phyloP scores from a whole-genome alignment of 495 filamentous ascomycete genomes.

The Penicillium argentinense region DNA sequence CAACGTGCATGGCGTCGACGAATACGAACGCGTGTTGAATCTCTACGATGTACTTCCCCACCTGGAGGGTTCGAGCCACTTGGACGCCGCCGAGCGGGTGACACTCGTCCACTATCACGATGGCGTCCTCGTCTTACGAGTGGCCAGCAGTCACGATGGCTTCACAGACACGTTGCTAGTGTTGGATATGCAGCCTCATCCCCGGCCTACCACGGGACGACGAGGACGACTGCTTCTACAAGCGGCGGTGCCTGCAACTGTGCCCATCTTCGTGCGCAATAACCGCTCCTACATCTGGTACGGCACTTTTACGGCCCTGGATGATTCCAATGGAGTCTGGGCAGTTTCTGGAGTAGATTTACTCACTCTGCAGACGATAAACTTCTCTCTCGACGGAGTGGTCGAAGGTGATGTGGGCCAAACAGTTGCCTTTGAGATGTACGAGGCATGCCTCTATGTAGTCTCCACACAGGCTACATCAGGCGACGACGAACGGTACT shows the following conservation, averaged over 20 bases:
- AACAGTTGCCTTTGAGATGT: constrained; percentile 70
- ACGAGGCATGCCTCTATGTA: constrained; percentile 67
- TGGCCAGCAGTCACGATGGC: constrained; percentile 31
- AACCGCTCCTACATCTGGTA: constrained; percentile 64
- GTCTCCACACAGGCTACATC: constrained; percentile 66
- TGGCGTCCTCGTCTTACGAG: constrained; percentile 57
- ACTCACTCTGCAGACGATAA: constrained; percentile 16
- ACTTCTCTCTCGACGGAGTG: constrained; percentile 11
- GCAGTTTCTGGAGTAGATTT: constrained; percentile 56
- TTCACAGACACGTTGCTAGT: constrained; percentile 56
- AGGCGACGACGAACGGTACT: constrained; percentile 64
- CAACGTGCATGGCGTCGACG: constrained; percentile 54
- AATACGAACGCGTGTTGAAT: constrained; percentile 58
- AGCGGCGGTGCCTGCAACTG: constrained; percentile 8
- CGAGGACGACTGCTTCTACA: constrained; percentile 38
- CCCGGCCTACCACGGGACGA: constrained; percentile 21
- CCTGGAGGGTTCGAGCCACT: constrained; percentile 19
- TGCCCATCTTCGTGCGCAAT: constrained; percentile 61
- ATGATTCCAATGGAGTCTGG: constrained; percentile 46
- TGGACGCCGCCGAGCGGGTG: constrained; percentile 47
- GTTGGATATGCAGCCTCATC: constrained; percentile 45
- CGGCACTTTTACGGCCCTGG: constrained; percentile 42
- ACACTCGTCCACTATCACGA: constrained; percentile 61
- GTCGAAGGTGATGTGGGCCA: constrained; percentile 57
- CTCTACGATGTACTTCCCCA: constrained; percentile 48